These are phyloP conservation scores for Globisporangium parvum DNA, from an alignment of 352 stramenopile genomes.

Conservation along the genomic window DNA sequence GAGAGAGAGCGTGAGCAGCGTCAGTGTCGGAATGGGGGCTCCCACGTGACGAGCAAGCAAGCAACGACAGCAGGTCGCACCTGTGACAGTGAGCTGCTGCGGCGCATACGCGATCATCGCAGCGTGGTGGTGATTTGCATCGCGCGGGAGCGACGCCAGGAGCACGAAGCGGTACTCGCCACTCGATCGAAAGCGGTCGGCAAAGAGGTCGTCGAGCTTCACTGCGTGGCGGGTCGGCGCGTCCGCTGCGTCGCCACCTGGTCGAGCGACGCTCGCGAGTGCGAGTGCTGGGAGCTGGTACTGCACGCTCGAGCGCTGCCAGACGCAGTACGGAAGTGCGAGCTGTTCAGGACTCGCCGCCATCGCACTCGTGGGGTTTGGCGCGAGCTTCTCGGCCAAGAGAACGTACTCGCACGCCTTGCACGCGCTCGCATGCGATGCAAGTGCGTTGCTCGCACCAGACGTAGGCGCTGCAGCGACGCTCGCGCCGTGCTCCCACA, in stretches of 20 bases:
- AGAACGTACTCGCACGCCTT: conserved; percentile 24
- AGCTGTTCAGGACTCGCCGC: not conserved
- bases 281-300: conserved; percentile 14
- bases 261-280: too few species aligned
- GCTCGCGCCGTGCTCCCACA: conserved; percentile 9
- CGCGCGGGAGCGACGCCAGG: conserved; percentile 19
- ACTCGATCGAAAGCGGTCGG: conserved; percentile 21
- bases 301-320: conserved; percentile 8
- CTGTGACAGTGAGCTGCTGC: conserved; percentile 18
- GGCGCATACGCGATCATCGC: conserved; percentile 24
- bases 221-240: conserved; percentile 4
- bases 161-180: conserved; percentile 29
- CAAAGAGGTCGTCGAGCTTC: conserved; percentile 19
- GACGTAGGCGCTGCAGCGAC: not conserved
- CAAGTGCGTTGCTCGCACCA: too few species aligned
- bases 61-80: not conserved
- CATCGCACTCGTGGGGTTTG: conserved; percentile 1
- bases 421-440: conserved; percentile 2
- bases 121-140: conserved; percentile 19
- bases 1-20: not conserved
- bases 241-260: not conserved
- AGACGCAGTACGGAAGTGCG: conserved; percentile 22
- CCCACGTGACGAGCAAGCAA: not conserved
- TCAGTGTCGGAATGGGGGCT: not conserved
- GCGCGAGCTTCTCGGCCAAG: conserved; percentile 18